Evolutionary conservation across 1,284 basidiomycete species (phyloP), one percentile per base, ranked within the genome.

Genomic region (Exsudoporus floridanus): DNA sequence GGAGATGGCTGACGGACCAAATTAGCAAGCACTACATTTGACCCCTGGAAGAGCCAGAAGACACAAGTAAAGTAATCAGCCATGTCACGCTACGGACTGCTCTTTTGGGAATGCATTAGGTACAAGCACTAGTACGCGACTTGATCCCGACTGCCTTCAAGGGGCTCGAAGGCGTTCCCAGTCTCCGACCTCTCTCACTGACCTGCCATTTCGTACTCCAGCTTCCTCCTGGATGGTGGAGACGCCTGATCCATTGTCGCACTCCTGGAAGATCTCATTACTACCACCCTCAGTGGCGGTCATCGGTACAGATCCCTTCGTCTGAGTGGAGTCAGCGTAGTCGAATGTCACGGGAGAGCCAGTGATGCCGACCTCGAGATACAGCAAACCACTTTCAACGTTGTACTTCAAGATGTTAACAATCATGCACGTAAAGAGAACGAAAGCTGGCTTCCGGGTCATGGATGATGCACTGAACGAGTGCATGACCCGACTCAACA

Each of bases 301-400:
- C 71, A 77, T 73, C 78, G 77, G 76, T 7, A 79, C 71, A 1
- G 70, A 53, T 4, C 57, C 51, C 53, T 78, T 77, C 4, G 53
- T 57, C 63, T 64, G 38, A 10, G 34, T 27, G 30, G 9, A 6
- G 19, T 56, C 44, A 48, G 41, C n/a, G 5, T 13, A 43, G 41
- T 38, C 19, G 28, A 28, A 19, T 33, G 12, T n/a, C n/a, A n/a
- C n/a, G n/a, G n/a, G n/a, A n/a, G n/a, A n/a, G n/a, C n/a, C n/a
- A n/a, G n/a, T n/a, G n/a, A n/a, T n/a, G n/a, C n/a, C n/a, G n/a
- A n/a, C n/a, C n/a, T n/a, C n/a, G n/a, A n/a, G n/a, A n/a, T n/a
- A n/a, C n/a, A n/a, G n/a, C n/a, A n/a, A n/a, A n/a, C n/a, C n/a
- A n/a, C n/a, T n/a, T n/a, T n/a, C n/a, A n/a, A n/a, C n/a, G n/a